A percentile compares a stretch with the other conserved stretches of the same genome.
Conservation (phyloP, 352 stramenopile species). For the Globisporangium heterothallicum region DNA sequence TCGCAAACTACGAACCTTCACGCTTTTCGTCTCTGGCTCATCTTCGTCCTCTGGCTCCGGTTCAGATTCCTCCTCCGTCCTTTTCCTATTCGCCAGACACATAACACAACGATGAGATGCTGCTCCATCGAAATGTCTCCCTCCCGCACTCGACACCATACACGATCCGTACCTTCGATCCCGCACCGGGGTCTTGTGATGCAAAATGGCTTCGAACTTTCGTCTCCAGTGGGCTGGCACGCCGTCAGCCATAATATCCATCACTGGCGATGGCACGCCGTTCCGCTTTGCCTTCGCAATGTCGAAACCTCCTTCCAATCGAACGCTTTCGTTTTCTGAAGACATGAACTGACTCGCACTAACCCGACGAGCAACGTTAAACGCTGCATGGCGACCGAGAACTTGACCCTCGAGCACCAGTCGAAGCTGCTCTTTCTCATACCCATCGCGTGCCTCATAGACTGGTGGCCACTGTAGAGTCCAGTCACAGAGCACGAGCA, state of each 20-base stretch:
- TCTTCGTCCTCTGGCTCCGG: constrained; percentile 6
- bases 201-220: constrained; percentile 10
- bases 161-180: not conserved
- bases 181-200: constrained; percentile 1
- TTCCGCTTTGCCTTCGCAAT: constrained; percentile 23
- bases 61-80: not conserved
- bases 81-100: not conserved
- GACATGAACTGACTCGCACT: constrained; percentile 38
- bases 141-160: no score
- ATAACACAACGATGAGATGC: not conserved
- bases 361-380: constrained; percentile 39
- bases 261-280: constrained; percentile 30
- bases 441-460: not conserved
- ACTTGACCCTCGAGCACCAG: constrained; percentile 36
- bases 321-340: constrained; percentile 28
- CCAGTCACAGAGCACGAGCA: constrained; percentile 23
- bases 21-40: not conserved
- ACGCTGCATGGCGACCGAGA: constrained; percentile 14
- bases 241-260: constrained; percentile 48
- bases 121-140: no score
- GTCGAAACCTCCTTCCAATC: constrained; percentile 35
- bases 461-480: constrained; percentile 23
- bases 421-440: constrained; percentile 13
- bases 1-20: not conserved
- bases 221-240: constrained; percentile 44